Conservation (phyloP, 208 protist species). For the Perkinsela sp. region DNA sequence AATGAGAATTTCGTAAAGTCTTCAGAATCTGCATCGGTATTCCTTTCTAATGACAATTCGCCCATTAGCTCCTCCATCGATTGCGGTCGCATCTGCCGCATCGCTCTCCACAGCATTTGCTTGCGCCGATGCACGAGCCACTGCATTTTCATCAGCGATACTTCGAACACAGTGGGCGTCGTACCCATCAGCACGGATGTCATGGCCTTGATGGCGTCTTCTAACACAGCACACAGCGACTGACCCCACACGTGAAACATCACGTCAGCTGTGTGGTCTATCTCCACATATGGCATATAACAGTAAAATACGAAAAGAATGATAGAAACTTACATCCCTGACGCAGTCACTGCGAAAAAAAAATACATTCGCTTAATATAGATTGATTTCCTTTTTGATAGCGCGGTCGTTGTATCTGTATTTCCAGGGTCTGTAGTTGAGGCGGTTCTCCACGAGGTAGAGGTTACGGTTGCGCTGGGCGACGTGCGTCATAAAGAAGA, state of each 20-base stretch:
- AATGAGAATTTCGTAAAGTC: neutral
- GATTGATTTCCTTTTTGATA: slow-evolving; percentile 31
- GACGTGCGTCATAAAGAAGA: slow-evolving; percentile 42
- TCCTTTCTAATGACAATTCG: no score
- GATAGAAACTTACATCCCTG: no score
- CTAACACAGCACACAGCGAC: neutral
- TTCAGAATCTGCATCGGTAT: no score
- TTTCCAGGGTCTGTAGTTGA: slow-evolving; percentile 62
- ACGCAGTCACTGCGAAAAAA: no score
- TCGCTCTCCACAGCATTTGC: neutral
- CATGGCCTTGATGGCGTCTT: neutral
- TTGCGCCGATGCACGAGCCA: neutral
- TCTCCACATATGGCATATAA: neutral
- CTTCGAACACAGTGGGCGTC: neutral
- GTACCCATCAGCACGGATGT: neutral
- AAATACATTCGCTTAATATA: no score
- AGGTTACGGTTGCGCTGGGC: slow-evolving; percentile 54
- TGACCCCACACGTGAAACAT: neutral
- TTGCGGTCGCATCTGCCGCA: neutral
- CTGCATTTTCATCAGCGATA: neutral
- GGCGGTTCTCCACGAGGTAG: slow-evolving; percentile 55
- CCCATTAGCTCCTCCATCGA: neutral
- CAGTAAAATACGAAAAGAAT: neutral
- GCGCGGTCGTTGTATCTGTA: slow-evolving; percentile 61
- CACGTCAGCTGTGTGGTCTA: neutral